Evolutionary conservation across 2,329 filamentous ascomycete species (phyloP).

Genomic region (Sclerotinia nivalis): DNA sequence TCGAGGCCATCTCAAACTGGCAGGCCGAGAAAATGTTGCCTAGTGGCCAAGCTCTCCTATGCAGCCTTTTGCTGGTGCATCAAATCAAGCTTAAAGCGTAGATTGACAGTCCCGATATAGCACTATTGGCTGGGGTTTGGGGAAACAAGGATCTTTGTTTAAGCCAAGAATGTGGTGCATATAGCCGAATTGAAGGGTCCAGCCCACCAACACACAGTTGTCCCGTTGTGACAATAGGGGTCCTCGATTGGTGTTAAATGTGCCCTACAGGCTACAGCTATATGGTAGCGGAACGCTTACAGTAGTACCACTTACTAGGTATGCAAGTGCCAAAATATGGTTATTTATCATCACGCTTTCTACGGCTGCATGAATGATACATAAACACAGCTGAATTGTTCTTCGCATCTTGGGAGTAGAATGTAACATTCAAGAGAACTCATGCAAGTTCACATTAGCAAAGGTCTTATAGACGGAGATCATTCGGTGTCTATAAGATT

Average conservation of each 20-base stretch:
- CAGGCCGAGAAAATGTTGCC: conserved; percentile 2
- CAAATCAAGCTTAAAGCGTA: neutral
- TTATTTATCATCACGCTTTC: neutral
- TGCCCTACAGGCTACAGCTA: conserved; percentile 5
- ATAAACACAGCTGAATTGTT: neutral
- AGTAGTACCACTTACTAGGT: neutral
- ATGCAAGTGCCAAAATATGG: neutral
- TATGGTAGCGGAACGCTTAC: neutral
- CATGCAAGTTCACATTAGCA: conserved; percentile 2
- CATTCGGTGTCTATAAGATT: neutral
- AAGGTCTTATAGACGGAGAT: neutral
- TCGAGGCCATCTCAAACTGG: neutral
- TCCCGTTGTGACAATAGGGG: too few relatives aligned
- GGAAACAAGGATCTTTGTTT: neutral
- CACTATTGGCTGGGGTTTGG: neutral
- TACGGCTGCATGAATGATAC: neutral
- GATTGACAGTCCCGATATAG: neutral
- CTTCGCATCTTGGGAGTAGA: neutral
- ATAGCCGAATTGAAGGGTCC: conserved; percentile 1
- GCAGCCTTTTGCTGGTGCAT: neutral
- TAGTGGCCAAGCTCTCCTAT: neutral
- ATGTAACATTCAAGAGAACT: neutral
- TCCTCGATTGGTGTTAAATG: neutral
- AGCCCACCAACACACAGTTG: neutral
- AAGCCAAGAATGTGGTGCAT: neutral